A percentile compares a stretch with the other conserved stretches of the same genome.
Evolutionary conservation across 2,329 filamentous ascomycete species (phyloP).

Genomic region (Myriangium duriaei): DNA sequence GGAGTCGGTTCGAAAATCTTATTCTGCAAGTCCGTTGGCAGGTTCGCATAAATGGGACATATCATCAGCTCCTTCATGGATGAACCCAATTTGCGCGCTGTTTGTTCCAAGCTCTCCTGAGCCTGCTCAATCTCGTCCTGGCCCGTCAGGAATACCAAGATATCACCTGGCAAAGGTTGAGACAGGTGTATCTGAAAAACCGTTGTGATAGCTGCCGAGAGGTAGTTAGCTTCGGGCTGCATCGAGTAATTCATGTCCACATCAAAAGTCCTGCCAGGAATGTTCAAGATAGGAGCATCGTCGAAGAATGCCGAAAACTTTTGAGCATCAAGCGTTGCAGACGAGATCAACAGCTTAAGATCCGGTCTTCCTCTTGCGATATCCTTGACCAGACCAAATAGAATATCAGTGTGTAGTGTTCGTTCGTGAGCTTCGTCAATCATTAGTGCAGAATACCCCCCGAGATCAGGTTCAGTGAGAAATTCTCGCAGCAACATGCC

Average conservation of each 20-base stretch:
- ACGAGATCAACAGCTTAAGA: constrained; percentile 81
- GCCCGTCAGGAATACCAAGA: constrained; percentile 87
- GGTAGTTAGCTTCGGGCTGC: constrained; percentile 85
- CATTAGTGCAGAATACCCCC: constrained; percentile 78
- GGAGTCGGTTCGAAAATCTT: constrained; percentile 95
- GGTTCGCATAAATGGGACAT: constrained; percentile 85
- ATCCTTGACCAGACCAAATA: constrained; percentile 81
- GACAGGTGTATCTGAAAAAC: constrained; percentile 91
- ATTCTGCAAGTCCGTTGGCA: constrained; percentile 79
- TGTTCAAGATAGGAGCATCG: constrained; percentile 85
- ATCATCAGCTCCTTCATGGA: constrained; percentile 80
- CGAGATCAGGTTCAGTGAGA: constrained; percentile 73
- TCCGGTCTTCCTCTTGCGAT: constrained; percentile 71
- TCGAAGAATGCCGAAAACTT: constrained; percentile 91
- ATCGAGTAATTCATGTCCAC: constrained; percentile 87
- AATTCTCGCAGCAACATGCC: constrained; percentile 88
- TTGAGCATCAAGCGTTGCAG: constrained; percentile 85
- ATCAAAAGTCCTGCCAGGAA: constrained; percentile 77
- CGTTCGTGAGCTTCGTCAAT: constrained; percentile 97
- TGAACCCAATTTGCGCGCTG: constrained; percentile 70
- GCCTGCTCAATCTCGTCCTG: constrained; percentile 93
- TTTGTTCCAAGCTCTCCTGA: constrained; percentile 72
- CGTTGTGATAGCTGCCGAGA: constrained; percentile 81
- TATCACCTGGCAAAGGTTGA: constrained; percentile 66
- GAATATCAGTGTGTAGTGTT: constrained; percentile 79